phyloP scores from a whole-genome alignment of 2,329 filamentous ascomycete species.

The Stromatinia cepivora region DNA sequence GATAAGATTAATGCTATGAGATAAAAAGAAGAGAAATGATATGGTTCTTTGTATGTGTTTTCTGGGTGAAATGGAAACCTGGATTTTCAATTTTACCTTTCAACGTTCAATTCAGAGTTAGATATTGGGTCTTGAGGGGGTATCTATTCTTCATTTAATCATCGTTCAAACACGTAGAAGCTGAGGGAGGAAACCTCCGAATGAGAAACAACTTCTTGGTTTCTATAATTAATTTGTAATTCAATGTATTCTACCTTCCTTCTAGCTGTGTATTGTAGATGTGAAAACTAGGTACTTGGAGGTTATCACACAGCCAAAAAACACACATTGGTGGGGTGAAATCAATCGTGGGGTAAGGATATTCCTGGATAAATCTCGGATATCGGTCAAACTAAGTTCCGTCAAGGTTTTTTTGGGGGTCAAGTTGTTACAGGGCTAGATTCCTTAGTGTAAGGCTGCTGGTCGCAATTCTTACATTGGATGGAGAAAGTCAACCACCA shows the following conservation, averaged over 20 bases:
- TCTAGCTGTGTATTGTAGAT: background rate
- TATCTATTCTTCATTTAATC: no score
- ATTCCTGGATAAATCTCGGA: background rate
- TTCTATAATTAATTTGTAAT: no score
- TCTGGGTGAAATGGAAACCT: no score
- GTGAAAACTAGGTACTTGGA: no score
- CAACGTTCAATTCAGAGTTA: background rate
- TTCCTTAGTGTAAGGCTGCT: conserved; percentile 4
- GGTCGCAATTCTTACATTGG: conserved; percentile 4
- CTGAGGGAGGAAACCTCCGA: no score
- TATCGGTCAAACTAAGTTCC: conserved; percentile 15
- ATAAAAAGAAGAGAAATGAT: conserved; percentile 11
- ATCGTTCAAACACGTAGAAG: no score
- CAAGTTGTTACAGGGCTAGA: conserved; percentile 5
- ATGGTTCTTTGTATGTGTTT: background rate
- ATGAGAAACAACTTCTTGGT: no score
- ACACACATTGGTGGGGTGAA: background rate
- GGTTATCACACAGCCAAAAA: background rate
- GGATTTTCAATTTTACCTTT: background rate
- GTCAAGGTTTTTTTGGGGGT: background rate
- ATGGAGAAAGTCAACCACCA: conserved; percentile 6
- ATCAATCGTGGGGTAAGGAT: background rate
- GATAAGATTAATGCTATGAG: conserved; percentile 9
- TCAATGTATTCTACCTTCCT: no score
- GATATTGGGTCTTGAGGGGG: no score